Percentiles rank a stretch among this genome's conserved stretches.
These are phyloP conservation scores for Pichia occidentalis DNA, from an alignment of 805 yeast genomes.

Conservation along the genomic window DNA sequence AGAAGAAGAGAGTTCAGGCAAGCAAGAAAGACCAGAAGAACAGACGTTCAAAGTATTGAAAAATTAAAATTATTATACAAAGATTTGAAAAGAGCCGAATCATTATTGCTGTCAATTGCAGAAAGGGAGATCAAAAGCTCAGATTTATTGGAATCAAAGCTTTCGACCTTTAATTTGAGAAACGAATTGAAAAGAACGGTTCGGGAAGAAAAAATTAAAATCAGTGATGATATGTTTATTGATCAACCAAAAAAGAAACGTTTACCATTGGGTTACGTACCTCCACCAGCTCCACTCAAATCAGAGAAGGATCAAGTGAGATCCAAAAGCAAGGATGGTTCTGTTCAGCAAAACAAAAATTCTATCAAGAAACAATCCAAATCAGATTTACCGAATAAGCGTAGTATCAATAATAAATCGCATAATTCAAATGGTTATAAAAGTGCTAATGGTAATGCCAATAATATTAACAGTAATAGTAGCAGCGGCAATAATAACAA, in stretches of 20 bases:
- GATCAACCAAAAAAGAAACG: constrained; percentile 58
- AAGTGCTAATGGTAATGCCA: background rate
- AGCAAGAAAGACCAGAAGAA: constrained; percentile 91
- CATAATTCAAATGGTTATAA: background rate
- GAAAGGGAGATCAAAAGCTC: constrained; percentile 64
- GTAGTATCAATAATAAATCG: constrained; percentile 2
- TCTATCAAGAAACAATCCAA: constrained; percentile 1
- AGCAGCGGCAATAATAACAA: background rate
- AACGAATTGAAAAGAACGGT: constrained; percentile 66
- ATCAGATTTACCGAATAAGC: no score
- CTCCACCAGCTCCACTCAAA: constrained; percentile 8
- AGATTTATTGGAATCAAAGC: constrained; percentile 56
- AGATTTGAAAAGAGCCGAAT: constrained; percentile 72
- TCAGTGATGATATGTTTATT: constrained; percentile 76
- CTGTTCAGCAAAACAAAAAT: background rate
- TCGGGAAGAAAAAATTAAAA: constrained; percentile 67
- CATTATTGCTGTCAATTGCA: constrained; percentile 60
- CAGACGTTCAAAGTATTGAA: constrained; percentile 86
- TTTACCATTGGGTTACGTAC: constrained; percentile 16
- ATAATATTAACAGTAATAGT: background rate
- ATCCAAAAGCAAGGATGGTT: constrained; percentile 12
- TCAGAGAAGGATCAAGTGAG: constrained; percentile 15
- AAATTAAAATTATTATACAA: constrained; percentile 64
- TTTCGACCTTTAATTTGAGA: constrained; percentile 65
- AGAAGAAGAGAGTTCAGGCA: constrained; percentile 93